Base-by-base conservation (phyloP, 495 filamentous ascomycete species). In the Neurospora sublineolata region DNA sequence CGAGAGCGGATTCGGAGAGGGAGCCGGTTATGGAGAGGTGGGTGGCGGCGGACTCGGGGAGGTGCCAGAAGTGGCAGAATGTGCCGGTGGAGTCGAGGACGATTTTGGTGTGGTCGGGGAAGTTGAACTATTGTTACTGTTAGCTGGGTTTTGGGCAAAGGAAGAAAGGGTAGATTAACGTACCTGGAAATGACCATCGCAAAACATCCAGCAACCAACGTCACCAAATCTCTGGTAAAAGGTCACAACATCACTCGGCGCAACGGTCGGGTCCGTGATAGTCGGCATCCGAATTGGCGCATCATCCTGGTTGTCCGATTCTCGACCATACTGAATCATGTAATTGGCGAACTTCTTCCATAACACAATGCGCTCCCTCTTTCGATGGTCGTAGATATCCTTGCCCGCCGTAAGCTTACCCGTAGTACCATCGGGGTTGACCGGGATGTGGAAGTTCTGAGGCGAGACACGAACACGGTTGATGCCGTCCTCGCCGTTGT, bases 61-160 rank as follows among this genome's bases (percentile, higher is more conserved):
- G 87, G 76, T 93, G 91, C 82, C 92, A 93, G 78, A 95, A 95
- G 80, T 94, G 90, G 74, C 93, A 88, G 87, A 90, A 92, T 2
- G 85, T 90, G 36, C 89, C 92, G 42, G 90, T 88, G 9, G 88
- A 84, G 40, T 92, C 91, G 67, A 97, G 83, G 4, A 96, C 88
- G 36, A 97, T 86, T 79, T 99, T 99, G 37, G 95, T 97, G 78
- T 99, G 95, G 74, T 99, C 95, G 8, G 94, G 94, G 82, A 97
- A 99, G 80, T 99, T 97, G 82, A 97, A 92, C 87, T 95, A 77
- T 60, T 0, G 68, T 40, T 70, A 20, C 68, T 71, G 69, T 72
- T 70, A 73, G 72, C 73, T 42, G 39, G 52, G 58, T 38, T 30
- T 42, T 40, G 64, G 18, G 14, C 42, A 18, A 11, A 41, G 4